A percentile compares a stretch with the other conserved stretches of the same genome.
These are phyloP conservation scores for Darksidea phi DNA, from an alignment of 495 filamentous ascomycete genomes.

Conservation along the genomic window DNA sequence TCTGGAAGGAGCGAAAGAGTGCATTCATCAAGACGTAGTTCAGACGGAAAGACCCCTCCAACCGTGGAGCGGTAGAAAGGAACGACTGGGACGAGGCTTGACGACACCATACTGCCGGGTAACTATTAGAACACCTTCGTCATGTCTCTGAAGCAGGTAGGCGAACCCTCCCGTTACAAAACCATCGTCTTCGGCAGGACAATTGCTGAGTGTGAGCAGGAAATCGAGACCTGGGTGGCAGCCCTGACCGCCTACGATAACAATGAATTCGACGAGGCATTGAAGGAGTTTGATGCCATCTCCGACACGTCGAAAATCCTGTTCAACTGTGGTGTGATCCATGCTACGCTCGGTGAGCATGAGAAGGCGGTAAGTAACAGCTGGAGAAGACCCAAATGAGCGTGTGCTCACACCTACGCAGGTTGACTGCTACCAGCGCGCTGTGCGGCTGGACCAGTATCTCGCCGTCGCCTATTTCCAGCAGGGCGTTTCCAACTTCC, in stretches of 20 bases:
- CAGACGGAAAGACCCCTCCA: constrained; percentile 10
- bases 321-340: constrained; percentile 98
- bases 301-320: constrained; percentile 96
- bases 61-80: constrained; percentile 9
- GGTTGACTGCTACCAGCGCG: constrained; percentile 93
- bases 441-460: constrained; percentile 85
- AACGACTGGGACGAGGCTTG: constrained; percentile 12
- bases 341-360: constrained; percentile 96
- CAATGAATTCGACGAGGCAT: constrained; percentile 87
- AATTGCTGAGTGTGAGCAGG: constrained; percentile 54
- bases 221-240: constrained; percentile 98
- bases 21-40: constrained; percentile 5
- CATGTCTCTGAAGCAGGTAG: constrained; percentile 42
- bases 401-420: constrained; percentile 42
- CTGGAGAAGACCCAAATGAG: background rate
- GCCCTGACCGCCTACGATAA: constrained; percentile 91
- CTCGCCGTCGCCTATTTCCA: constrained; percentile 98
- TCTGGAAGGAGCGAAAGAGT: background rate
- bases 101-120: constrained; percentile 37
- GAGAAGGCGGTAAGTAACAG: constrained; percentile 75
- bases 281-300: constrained; percentile 79
- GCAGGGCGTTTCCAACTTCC: constrained; percentile 96
- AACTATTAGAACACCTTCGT: constrained; percentile 27
- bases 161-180: background rate
- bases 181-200: background rate